phyloP scores from a whole-genome alignment of 1,284 basidiomycete genomes.

The Thelephora terrestris region DNA sequence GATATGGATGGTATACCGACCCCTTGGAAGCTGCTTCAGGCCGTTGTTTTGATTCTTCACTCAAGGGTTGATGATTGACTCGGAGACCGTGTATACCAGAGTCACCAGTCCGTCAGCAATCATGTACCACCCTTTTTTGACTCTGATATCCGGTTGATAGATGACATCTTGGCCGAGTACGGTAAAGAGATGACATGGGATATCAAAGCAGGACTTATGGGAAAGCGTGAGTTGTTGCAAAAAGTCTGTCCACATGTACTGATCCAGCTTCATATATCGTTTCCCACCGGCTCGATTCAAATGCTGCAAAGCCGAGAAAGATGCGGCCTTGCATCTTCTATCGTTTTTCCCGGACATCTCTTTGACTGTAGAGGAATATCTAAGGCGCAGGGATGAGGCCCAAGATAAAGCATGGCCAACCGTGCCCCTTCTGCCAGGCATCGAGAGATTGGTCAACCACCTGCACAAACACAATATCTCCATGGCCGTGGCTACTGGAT shows the following conservation, averaged over 20 bases:
- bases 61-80: constrained; percentile 54
- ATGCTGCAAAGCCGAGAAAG: constrained; percentile 43
- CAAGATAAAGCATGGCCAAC: constrained; percentile 61
- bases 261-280: constrained; percentile 1
- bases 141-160: constrained; percentile 22
- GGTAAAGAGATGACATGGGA: constrained; percentile 76
- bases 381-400: constrained; percentile 39
- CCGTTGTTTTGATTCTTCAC: background rate
- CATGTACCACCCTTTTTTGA: no score
- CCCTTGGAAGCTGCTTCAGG: background rate
- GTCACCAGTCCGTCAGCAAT: constrained; percentile 61
- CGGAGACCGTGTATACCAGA: constrained; percentile 63
- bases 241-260: background rate
- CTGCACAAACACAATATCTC: constrained; percentile 55
- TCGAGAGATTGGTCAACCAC: constrained; percentile 52
- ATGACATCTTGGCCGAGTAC: constrained; percentile 61
- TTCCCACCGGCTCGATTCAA: background rate
- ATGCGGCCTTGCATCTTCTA: constrained; percentile 54
- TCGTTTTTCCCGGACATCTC: constrained; percentile 65
- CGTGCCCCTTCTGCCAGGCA: constrained; percentile 59
- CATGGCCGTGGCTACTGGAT: constrained; percentile 70
- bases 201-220: constrained; percentile 76
- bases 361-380: constrained; percentile 48
- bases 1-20: constrained; percentile 60
- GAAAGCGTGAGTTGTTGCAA: constrained; percentile 49